Base-by-base conservation (phyloP, 495 filamentous ascomycete species). In the Ascodesmis nigricans region DNA sequence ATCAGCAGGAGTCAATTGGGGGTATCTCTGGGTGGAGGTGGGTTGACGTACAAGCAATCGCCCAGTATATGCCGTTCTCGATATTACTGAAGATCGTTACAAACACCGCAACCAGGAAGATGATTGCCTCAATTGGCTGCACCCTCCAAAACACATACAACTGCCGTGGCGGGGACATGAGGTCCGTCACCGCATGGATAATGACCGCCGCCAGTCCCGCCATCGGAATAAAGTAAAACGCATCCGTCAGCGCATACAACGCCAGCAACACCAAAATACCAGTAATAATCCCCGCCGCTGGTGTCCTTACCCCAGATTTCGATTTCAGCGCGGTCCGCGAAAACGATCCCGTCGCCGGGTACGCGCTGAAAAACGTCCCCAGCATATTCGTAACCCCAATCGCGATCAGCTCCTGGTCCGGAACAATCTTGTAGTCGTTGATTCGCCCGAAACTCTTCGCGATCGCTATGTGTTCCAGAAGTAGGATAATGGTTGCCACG, bases 391-490 rank as follows among this genome's bases (percentile, higher is more conserved):
- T 60, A 20, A 62, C 54, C n/a, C 63, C 63, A 35, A 65, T 59
- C 24, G 63, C 63, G 14, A 66, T 61, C 6, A 66, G 50, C 34
- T 66, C 63, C 33, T 66, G 63, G 1, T 62, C 64, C 0, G 63
- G 63, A 31, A 63, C 52, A 38, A 66, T 63, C 42, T 61, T 58
- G 41, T 66, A 66, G 47, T 64, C 63, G 44, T 65, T 65, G 14
- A 65, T 46, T 31, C 63, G 53, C 6, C 62, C 63, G 31, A 65
- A 66, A 4, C 59, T 62, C 40, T 66, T 66, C 10, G 59, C 62
- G 29, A 65, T 65, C 30, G 63, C 59, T 16, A 65, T 65, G 41
- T 65, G 63, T 44, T 66, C 63, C 33, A 66, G 62, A 16, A 66
- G 34, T 9, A 65, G 53, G 4, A 66, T 62, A 26, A 66, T 54